phyloP scores from a whole-genome alignment of 495 filamentous ascomycete species.

The Penicillium nucicola region DNA sequence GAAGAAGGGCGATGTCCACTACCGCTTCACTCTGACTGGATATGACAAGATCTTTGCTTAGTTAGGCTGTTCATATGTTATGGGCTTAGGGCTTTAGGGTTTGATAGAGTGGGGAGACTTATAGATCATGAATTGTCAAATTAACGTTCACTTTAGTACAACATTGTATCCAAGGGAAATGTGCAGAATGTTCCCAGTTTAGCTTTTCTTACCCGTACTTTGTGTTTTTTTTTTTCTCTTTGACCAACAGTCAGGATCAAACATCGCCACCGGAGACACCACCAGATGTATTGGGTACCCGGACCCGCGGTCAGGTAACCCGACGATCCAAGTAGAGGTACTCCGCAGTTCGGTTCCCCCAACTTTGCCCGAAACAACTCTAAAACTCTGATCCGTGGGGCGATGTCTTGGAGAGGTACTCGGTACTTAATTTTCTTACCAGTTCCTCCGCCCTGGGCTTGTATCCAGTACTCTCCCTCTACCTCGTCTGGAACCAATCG shows the following conservation, averaged over 20 bases:
- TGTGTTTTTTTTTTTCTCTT: too few species aligned
- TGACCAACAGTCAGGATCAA: too few species aligned
- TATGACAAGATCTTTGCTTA: constrained; percentile 61
- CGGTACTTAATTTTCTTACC: background rate
- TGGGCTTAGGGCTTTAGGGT: background rate
- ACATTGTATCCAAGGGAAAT: background rate
- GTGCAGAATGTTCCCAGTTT: background rate
- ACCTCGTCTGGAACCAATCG: constrained; percentile 11
- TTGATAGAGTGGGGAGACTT: background rate
- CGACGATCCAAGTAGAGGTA: constrained; percentile 13
- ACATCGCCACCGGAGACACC: constrained; percentile 15
- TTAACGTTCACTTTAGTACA: too few species aligned
- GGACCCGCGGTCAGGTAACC: background rate
- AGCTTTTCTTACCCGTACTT: background rate
- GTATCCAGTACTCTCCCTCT: background rate
- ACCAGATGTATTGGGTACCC: constrained; percentile 17
- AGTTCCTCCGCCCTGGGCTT: background rate
- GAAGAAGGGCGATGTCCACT: constrained; percentile 67
- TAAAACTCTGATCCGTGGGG: constrained; percentile 11
- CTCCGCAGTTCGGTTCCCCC: constrained; percentile 17
- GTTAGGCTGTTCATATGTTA: background rate
- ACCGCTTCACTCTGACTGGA: constrained; percentile 62
- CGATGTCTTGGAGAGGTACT: background rate
- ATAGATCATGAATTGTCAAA: background rate
- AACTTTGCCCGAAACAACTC: constrained; percentile 15